Evolutionary conservation across 148 eudicot genomes (phyloP), one percentile per base, ranked within the genome.

Genomic region (Pouteria glomerata): DNA sequence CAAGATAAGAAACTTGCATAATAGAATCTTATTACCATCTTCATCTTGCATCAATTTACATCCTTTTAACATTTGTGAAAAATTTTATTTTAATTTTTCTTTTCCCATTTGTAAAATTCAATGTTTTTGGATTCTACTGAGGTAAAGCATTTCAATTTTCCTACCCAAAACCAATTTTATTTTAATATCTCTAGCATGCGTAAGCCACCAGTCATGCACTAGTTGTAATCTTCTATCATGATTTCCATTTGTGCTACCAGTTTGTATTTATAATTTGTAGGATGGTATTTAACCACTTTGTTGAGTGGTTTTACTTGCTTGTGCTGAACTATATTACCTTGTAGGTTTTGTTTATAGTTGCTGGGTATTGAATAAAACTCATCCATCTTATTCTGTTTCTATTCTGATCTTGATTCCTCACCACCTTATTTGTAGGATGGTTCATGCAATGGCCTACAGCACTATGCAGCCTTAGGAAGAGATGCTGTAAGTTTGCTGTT

Each of bases 381-480:
- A 44, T 6, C 45, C 31, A 60, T 24, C 30, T 15, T 21, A n/a
- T 59, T 72, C 48, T 13, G 52, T 3, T 67, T 18, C 27, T 59
- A 50, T 8, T 39, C 42, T 77, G 57, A 45, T 52, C 15, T 21
- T 15, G 41, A 57, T 60, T 50, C 42, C 70, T 53, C 15, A 59
- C 71, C 19, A 57, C 60, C 67, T 66, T 31, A n/a, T 16, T 85
- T 44, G 7, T 51, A 92, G 98, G 98, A 92, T 84, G 98, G 98
- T 24, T 92, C 98, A 55, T 92, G 98, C 93, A 92, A 92, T 84
- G 98, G 98, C 27, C 84, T 92, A 64, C 98, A 92, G 66, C 98
- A 92, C 79, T 92, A 92, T 85, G 98, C 98, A 66, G 98, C 98
- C 80, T 78, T 92, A 79, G 98, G 96, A 73, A 86, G 96, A 86